Evolutionary conservation across 169 alveolate genomes (phyloP), one percentile per base, ranked within the genome.

Genomic region (Plasmodium knowlesi): DNA sequence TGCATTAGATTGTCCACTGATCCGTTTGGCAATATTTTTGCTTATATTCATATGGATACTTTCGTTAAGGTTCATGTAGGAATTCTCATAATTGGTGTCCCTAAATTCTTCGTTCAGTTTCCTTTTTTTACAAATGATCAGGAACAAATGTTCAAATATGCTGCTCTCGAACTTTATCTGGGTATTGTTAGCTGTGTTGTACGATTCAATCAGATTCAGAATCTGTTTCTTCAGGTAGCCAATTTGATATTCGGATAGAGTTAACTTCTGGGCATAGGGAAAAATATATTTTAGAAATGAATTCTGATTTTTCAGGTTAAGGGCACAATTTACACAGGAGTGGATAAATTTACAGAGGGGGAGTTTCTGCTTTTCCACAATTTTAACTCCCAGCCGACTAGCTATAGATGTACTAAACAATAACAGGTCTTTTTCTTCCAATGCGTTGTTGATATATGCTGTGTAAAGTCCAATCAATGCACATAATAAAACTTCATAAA

Each of bases 221-320:
- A 91, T 91, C 32, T 91, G 92, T 39, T 91, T 91, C 39, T 91
- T 91, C 22, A 91, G 54, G 57, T 91, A 91, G 46, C 57, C 83
- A 34, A 41, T 39, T 82, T 91, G 95, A 91, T 91, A 78, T 16
- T 91, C 95, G 6, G 91, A 53, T 0, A 91, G 92, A 37, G 50
- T 91, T 53, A 91, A 91, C 53, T 91, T 91, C 30, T 91, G 95
- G 3, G 95, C 95, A 91, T 82, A 91, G 5, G 95, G 95, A n/a
- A 91, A 54, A 19, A 91, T 91, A 82, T 91, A 91, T 82, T 91
- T 91, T 34, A 91, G 41, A 53, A 91, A 91, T 16, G 91, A 34
- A 91, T 91, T 91, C 71, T 91, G 86, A 30, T 72, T 91, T 54
- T 91, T 91, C 46, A 91, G 57, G 74, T 91, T 91, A 34, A 91